phyloP scores from a whole-genome alignment of 2,329 filamentous ascomycete genomes.

The Rutstroemia sp. region DNA sequence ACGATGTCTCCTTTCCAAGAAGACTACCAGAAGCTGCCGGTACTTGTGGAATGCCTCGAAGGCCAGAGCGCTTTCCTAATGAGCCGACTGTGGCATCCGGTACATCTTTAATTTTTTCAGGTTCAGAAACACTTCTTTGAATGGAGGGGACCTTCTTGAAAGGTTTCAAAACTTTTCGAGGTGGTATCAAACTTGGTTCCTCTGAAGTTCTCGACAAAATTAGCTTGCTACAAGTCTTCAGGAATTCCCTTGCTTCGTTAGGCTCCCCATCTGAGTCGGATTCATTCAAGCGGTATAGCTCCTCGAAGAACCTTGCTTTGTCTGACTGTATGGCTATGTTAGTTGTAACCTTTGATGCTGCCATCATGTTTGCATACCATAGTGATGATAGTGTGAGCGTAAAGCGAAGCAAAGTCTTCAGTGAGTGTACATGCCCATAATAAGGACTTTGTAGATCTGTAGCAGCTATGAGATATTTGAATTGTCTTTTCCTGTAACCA shows the following conservation, averaged over 20 bases:
- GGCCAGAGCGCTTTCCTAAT: constrained; percentile 13
- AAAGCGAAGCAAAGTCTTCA: background rate
- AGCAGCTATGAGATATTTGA: no score
- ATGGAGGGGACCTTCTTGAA: constrained; percentile 17
- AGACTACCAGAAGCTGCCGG: constrained; percentile 6
- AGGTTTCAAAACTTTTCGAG: background rate
- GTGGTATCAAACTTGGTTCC: background rate
- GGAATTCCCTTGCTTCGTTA: constrained; percentile 14
- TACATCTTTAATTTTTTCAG: constrained; percentile 10
- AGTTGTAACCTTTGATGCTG: background rate
- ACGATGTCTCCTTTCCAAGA: constrained; percentile 8
- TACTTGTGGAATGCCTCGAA: constrained; percentile 17
- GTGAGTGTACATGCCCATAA: no score
- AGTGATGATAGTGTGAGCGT: background rate
- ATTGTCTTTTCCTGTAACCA: no score
- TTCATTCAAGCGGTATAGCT: constrained; percentile 23
- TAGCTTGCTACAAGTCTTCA: constrained; percentile 8
- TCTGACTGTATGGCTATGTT: constrained; percentile 1
- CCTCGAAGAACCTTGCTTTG: constrained; percentile 8
- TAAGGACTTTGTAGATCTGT: no score
- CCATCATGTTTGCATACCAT: background rate
- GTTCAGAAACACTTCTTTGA: constrained; percentile 20
- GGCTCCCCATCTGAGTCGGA: constrained; percentile 23
- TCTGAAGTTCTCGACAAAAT: constrained; percentile 11
- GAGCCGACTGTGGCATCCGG: background rate